Conservation (phyloP, 305 asterid species). For the Stenogyne calaminthoides region DNA sequence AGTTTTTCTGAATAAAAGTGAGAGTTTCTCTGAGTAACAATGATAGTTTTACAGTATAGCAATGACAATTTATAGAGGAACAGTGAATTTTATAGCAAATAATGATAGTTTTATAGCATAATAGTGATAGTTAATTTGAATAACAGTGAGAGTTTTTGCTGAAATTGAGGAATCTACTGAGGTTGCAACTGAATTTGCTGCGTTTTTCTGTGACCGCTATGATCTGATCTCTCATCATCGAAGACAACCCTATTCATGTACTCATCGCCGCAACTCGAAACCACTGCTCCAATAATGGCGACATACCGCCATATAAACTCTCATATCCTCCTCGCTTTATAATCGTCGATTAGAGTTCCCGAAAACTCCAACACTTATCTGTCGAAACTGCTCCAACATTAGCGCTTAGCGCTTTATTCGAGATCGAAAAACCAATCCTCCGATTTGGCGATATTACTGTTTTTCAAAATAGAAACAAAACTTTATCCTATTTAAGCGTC, state of each 20-base stretch:
- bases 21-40: no score
- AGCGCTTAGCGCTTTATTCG: slow-evolving; percentile 46
- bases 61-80: no score
- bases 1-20: no score
- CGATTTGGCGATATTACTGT: no score
- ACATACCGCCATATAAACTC: slow-evolving; percentile 25
- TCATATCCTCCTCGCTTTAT: slow-evolving; percentile 46
- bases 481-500: no score
- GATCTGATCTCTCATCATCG: slow-evolving; percentile 82
- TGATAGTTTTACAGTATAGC: no score
- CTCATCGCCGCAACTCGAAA: slow-evolving; percentile 45
- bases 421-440: slow-evolving; percentile 73
- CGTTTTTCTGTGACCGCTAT: slow-evolving; percentile 50
- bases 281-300: slow-evolving; percentile 34
- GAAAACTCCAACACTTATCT: slow-evolving; percentile 46
- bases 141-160: no score
- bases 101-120: no score
- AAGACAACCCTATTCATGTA: slow-evolving; percentile 40
- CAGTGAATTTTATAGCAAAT: no score
- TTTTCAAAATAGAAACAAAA: no score
- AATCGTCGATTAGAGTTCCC: slow-evolving; percentile 31
- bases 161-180: slow-evolving; percentile 44
- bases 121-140: no score
- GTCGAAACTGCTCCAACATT: slow-evolving; percentile 66
- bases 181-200: slow-evolving; percentile 53